These are phyloP conservation scores for Centaurea solstitialis DNA, from an alignment of 129 eudicot species.

Conservation along the genomic window DNA sequence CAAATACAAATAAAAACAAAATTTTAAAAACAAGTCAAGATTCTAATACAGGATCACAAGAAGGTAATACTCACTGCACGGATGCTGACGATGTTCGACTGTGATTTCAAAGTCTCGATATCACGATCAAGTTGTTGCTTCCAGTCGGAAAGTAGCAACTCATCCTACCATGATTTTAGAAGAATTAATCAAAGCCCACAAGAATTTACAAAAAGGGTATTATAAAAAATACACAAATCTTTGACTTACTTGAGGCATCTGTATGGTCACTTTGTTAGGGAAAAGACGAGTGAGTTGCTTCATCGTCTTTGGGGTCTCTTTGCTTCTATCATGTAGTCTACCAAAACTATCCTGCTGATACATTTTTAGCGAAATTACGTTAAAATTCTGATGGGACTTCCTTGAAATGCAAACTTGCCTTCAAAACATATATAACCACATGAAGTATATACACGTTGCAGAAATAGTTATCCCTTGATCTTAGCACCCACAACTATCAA, in stretches of 20 bases:
- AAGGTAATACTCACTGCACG: conserved; percentile 51
- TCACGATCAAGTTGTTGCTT: conserved; percentile 88
- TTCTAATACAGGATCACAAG: not conserved
- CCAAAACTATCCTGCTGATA: conserved; percentile 69
- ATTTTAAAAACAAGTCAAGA: not conserved
- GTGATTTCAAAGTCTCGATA: conserved; percentile 76
- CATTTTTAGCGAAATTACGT: not conserved
- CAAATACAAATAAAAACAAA: not conserved
- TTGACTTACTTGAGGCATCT: conserved; percentile 78
- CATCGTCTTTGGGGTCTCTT: conserved; percentile 82
- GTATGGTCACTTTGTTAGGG: conserved; percentile 85
- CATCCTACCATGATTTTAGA: conserved; percentile 55
- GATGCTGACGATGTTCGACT: conserved; percentile 64
- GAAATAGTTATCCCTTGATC: too few species aligned
- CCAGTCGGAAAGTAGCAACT: conserved; percentile 69
- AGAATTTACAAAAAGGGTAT: not conserved
- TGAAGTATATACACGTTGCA: not conserved
- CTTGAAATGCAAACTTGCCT: not conserved
- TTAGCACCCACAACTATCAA: too few species aligned
- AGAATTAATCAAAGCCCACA: conserved; percentile 1
- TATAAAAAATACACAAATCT: not conserved
- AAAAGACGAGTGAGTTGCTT: conserved; percentile 86
- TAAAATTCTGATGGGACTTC: not conserved
- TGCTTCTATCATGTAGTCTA: conserved; percentile 79
- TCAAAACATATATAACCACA: not conserved